These are phyloP conservation scores for Hypoxylon sp. DNA, from an alignment of 2,329 filamentous ascomycete genomes.

Conservation along the genomic window DNA sequence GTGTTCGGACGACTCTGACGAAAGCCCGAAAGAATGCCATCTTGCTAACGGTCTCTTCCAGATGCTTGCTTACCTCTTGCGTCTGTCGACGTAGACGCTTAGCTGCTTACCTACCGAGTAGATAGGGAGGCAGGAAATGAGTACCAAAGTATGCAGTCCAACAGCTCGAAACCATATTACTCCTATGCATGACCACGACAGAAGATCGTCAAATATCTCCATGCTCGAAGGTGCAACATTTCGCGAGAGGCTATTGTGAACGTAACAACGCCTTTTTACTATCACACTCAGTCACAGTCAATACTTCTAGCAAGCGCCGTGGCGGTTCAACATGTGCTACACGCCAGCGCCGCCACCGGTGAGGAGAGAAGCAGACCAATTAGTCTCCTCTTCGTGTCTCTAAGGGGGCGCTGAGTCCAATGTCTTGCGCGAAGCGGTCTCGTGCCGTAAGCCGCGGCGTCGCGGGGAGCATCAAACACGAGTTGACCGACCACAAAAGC, in stretches of 20 bases:
- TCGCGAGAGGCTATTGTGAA: slow-evolving; percentile 1
- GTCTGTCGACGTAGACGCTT: too few species aligned
- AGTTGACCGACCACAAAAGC: neutral
- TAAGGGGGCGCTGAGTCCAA: slow-evolving; percentile 16
- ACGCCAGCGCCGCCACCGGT: slow-evolving; percentile 16
- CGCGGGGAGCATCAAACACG: slow-evolving; percentile 15
- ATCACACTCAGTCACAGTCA: slow-evolving; percentile 18
- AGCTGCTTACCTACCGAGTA: too few species aligned
- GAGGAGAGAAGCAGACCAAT: slow-evolving; percentile 15
- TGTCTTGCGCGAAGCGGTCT: slow-evolving; percentile 22
- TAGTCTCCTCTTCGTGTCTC: slow-evolving; percentile 14
- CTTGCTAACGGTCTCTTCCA: neutral
- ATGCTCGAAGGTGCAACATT: neutral
- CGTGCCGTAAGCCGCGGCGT: slow-evolving; percentile 20
- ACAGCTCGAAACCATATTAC: neutral
- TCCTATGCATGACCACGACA: neutral
- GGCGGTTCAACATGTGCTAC: slow-evolving; percentile 9
- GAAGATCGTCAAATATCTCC: neutral
- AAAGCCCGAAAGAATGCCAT: slow-evolving; percentile 24
- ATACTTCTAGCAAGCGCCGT: slow-evolving; percentile 16
- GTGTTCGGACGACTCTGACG: slow-evolving; percentile 22
- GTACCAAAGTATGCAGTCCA: neutral
- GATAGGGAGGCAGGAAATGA: neutral
- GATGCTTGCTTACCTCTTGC: too few species aligned
- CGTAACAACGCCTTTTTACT: slow-evolving; percentile 3